phyloP scores from a whole-genome alignment of 2,329 filamentous ascomycete genomes.

The Aspergillus ochraceoroseus region DNA sequence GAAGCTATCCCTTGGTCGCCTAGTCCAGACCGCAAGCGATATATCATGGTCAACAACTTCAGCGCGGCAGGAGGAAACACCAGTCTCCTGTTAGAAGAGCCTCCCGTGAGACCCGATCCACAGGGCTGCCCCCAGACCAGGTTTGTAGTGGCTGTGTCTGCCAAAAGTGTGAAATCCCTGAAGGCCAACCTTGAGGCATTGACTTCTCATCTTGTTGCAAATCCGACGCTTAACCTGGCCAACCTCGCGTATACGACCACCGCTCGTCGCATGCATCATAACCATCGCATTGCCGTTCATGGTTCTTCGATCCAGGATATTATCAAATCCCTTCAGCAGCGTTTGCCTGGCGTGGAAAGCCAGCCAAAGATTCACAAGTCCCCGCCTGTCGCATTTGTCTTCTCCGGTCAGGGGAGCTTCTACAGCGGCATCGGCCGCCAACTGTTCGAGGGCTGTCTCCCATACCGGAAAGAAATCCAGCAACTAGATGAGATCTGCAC shows the following conservation, averaged over 20 bases:
- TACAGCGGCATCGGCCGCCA: constrained; percentile 13
- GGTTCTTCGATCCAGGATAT: constrained; percentile 4
- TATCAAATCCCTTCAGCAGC: constrained; percentile 4
- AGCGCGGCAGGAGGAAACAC: constrained; percentile 67
- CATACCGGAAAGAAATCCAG: constrained; percentile 5
- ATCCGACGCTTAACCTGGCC: constrained; percentile 44
- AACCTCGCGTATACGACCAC: constrained; percentile 62
- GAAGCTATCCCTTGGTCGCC: constrained; percentile 35
- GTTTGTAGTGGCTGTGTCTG: constrained; percentile 54
- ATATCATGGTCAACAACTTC: constrained; percentile 58
- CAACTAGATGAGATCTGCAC: constrained; percentile 15
- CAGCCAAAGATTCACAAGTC: constrained; percentile 44
- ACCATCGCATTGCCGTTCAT: constrained; percentile 9
- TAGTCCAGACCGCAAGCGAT: constrained; percentile 27
- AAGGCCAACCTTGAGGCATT: constrained; percentile 50
- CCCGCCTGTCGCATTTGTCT: constrained; percentile 11
- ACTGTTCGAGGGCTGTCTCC: constrained; percentile 26
- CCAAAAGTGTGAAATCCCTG: constrained; percentile 47
- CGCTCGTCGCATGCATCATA: constrained; percentile 46
- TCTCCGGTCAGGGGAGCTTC: constrained; percentile 15
- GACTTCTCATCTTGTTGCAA: constrained; percentile 39
- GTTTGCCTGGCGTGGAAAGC: constrained; percentile 44
- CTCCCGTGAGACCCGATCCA: constrained; percentile 46
- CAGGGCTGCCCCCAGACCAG: constrained; percentile 45
- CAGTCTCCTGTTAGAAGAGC: constrained; percentile 58